Evolutionary conservation across 192 early-diverging fungal species (phyloP), one percentile per base, ranked within the genome.

Genomic region (Backusella psychrophila): DNA sequence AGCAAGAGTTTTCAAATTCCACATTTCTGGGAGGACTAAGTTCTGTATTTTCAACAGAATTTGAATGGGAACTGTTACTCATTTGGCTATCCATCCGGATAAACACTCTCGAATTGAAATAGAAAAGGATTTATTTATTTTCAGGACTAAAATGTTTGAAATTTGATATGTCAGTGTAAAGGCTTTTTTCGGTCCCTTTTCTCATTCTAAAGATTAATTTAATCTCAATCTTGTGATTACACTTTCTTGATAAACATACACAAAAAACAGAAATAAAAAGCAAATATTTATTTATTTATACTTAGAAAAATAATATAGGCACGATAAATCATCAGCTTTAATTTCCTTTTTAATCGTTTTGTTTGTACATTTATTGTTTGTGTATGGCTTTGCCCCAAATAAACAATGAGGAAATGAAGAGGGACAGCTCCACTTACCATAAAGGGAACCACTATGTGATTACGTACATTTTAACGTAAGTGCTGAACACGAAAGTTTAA

Each of bases 361-460:
- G 53, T 59, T 59, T 59, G 21, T 56, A 59, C 26, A 59, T 11
- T 8, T 59, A 14, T 29, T 59, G 12, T 63, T 59, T 63, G 23
- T 63, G 21, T 63, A 63, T 63, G 56, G 56, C 56, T 63, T 63
- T 29, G 56, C 23, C 56, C 26, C 56, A 23, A 26, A 63, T 63
- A 63, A 63, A 63, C 56, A 63, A 63, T 63, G 56, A 63, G 53
- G 3, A 44, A 44, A 17, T 44, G 42, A 44, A 44, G 42, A 44
- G 53, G n/a, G 53, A 29, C 23, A 63, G 56, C 56, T 63, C 26
- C 23, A 63, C 56, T 63, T 63, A 63, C 56, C 9, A 63, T 63
- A 63, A 63, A 63, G 29, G 56, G 56, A 63, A 63, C 56, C 56
- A 26, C 26, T 63, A 63, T 63, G 56, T 63, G 56, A 63, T 63